Evolutionary conservation across 1,139 yeast species (phyloP).

Genomic region (Saccharomyces hybrid): DNA sequence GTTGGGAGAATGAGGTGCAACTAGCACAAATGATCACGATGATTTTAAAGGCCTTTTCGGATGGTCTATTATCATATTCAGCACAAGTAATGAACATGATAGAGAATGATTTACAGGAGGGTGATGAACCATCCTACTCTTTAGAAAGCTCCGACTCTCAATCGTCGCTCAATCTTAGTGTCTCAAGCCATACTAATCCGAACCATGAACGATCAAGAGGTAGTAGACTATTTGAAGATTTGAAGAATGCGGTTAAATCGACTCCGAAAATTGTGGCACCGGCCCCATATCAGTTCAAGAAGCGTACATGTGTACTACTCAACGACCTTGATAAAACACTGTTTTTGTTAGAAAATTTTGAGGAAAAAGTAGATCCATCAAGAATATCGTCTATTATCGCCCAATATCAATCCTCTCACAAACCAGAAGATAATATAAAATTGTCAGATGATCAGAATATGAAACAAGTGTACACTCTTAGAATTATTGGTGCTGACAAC

Average conservation of each 20-base stretch:
- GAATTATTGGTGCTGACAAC: constrained; percentile 64
- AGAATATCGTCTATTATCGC: constrained; percentile 42
- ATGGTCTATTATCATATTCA: constrained; percentile 50
- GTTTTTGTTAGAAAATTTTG: constrained; percentile 50
- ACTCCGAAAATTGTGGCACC: constrained; percentile 36
- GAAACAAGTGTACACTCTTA: constrained; percentile 55
- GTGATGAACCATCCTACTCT: not conserved
- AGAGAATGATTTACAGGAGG: constrained; percentile 38
- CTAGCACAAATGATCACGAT: constrained; percentile 51
- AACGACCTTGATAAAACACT: constrained; percentile 63
- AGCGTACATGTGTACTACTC: constrained; percentile 64
- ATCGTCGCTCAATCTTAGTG: not conserved
- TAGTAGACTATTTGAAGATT: constrained; percentile 41
- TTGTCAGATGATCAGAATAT: constrained; percentile 22
- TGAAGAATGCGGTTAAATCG: constrained; percentile 39
- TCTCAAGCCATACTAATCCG: not conserved
- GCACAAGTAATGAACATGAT: constrained; percentile 40
- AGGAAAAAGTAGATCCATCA: constrained; percentile 56
- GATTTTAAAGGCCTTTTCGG: constrained; percentile 54
- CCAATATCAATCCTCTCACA: constrained; percentile 28
- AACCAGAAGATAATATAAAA: constrained; percentile 28
- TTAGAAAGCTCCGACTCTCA: not conserved
- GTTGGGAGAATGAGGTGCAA: constrained; percentile 60
- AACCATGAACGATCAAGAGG: constrained; percentile 9
- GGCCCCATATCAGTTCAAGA: constrained; percentile 53